These are phyloP conservation scores for Russula lepida DNA, from an alignment of 768 basidiomycete genomes.

Conservation along the genomic window DNA sequence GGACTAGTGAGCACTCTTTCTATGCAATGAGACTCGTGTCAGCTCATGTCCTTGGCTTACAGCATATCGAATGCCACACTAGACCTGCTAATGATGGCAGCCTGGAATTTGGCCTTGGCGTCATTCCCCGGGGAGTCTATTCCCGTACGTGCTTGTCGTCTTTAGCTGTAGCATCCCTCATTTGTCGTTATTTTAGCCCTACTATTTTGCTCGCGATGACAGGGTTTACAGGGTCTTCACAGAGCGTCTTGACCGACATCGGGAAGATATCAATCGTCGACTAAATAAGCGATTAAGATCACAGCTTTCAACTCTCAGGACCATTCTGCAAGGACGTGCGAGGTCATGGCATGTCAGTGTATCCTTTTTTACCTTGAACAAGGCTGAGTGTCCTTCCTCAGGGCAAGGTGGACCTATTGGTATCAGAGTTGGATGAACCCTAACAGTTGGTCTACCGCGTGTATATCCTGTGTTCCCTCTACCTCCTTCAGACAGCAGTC, in stretches of 20 bases:
- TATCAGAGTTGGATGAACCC: slow-evolving; percentile 56
- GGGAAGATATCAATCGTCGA: slow-evolving; percentile 37
- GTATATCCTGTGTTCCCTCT: not conserved
- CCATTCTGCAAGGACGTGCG: slow-evolving; percentile 11
- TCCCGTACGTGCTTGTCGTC: slow-evolving; percentile 45
- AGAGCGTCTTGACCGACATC: slow-evolving; percentile 33
- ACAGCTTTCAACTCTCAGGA: slow-evolving; percentile 53
- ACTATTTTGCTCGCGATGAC: slow-evolving; percentile 90
- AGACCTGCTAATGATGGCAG: slow-evolving; percentile 74
- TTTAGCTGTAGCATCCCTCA: not conserved
- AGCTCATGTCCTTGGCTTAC: not conserved
- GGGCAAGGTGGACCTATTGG: slow-evolving; percentile 58
- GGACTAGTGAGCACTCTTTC: slow-evolving; percentile 64
- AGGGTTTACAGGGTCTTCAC: slow-evolving; percentile 67
- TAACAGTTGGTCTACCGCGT: slow-evolving; percentile 29
- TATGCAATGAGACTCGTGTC: not conserved
- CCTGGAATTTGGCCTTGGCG: slow-evolving; percentile 63
- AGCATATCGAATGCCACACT: slow-evolving; percentile 86
- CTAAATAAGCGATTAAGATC: slow-evolving; percentile 54
- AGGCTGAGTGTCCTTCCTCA: slow-evolving; percentile 23
- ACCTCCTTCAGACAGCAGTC: not conserved
- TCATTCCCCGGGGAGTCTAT: slow-evolving; percentile 54
- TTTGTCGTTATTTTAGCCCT: slow-evolving; percentile 37
- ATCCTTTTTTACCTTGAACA: not conserved
- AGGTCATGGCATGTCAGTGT: slow-evolving; percentile 20